Evolutionary conservation across 768 basidiomycete species (phyloP).

Genomic region (Daedaleopsis sinensis): DNA sequence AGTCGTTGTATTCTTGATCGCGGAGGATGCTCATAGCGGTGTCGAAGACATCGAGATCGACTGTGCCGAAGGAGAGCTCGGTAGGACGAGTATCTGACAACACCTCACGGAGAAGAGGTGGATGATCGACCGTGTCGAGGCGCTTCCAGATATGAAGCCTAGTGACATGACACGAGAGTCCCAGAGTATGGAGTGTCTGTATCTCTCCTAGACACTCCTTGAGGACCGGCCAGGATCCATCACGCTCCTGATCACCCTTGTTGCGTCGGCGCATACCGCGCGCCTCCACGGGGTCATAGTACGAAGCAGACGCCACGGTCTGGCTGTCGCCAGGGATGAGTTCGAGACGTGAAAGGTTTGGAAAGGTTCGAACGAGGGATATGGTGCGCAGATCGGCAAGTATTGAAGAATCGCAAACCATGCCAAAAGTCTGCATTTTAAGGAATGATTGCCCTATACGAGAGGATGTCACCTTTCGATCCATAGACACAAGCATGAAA

Average conservation of each 20-base stretch:
- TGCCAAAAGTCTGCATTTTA: not conserved
- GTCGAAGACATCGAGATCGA: too few relatives aligned
- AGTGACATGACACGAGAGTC: not conserved
- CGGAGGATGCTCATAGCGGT: too few relatives aligned
- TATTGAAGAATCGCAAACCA: not conserved
- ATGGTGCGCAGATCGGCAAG: not conserved
- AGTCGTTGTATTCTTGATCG: too few relatives aligned
- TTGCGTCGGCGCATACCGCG: not conserved
- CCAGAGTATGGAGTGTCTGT: not conserved
- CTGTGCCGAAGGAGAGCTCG: not conserved
- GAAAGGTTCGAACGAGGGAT: not conserved
- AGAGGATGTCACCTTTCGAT: not conserved
- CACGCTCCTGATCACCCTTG: not conserved
- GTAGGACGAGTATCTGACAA: not conserved
- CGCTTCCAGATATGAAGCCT: not conserved
- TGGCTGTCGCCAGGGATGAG: not conserved
- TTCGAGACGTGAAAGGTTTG: not conserved
- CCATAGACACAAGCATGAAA: not conserved
- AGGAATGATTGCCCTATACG: not conserved
- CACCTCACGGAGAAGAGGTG: not conserved
- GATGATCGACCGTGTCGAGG: not conserved
- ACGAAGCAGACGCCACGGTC: not conserved
- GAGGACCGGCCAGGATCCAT: not conserved
- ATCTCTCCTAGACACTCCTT: not conserved
- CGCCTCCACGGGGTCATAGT: not conserved